Evolutionary conservation across 1,284 basidiomycete species (phyloP), one percentile per base, ranked within the genome.

Genomic region (Hymenochaete sp.): DNA sequence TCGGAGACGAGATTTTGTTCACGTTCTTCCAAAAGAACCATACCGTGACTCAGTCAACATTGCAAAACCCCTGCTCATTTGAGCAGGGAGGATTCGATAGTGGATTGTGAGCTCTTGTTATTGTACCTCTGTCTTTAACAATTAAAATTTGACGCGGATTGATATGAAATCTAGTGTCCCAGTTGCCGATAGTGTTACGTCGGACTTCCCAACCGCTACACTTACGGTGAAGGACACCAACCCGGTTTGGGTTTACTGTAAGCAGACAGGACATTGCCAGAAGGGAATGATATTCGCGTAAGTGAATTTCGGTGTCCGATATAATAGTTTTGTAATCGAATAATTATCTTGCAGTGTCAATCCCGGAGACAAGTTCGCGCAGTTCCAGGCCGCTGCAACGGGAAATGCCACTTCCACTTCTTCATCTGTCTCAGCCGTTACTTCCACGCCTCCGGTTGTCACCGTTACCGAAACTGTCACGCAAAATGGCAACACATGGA

Each of bases 231-330:
- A 59, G 16, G 65, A 69, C 55, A 67, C 63, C 3, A 67, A 71
- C 40, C 75, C 78, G 0, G 63, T 77, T 33, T 82, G 80, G 80
- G 67, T 76, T 16, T 81, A 70, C 62, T 73, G 70, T 54, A 60
- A 60, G 13, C 70, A 71, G 51, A 55, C 56, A 9, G 55, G 57
- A 28, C 67, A 70, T 54, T 79, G 77, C 43, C 59, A 65, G 51
- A 62, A 68, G 48, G 77, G 77, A 11, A 80, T 79, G 78, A 75
- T 80, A 22, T 79, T 79, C 57, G 75, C 77, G 43, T 44, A 38
- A 37, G 43, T 27, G 10, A 1, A 21, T 38, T n/a, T 35, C 5
- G 32, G 5, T 16, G 14, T 6, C 21, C 21, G 14, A 6, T n/a
- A n/a, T 6, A 6, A 35, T 35, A 5, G 14, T 35, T 16, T 35